These are phyloP conservation scores for Metschnikowia chrysomelidarum DNA, from an alignment of 805 yeast species.

Conservation along the genomic window DNA sequence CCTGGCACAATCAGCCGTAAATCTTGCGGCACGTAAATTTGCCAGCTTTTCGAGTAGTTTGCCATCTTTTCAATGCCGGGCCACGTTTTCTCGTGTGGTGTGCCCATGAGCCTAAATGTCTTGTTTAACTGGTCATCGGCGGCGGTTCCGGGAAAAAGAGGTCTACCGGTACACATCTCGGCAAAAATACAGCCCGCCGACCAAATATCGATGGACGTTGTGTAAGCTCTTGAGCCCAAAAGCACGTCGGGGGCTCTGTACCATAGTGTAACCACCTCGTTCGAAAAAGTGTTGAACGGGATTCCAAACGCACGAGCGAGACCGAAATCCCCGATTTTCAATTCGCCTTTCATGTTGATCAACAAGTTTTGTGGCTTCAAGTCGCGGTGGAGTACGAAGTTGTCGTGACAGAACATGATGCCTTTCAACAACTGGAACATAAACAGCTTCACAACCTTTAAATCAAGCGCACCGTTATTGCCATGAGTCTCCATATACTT, in stretches of 20 bases:
- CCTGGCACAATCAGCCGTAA: constrained; percentile 65
- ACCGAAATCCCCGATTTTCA: constrained; percentile 95
- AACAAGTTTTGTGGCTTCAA: constrained; percentile 93
- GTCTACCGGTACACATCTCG: constrained; percentile 98
- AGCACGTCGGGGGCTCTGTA: constrained; percentile 97
- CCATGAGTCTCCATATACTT: constrained; percentile 92
- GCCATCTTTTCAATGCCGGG: constrained; percentile 93
- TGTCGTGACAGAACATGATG: constrained; percentile 82
- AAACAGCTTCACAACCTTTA: constrained; percentile 76
- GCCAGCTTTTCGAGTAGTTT: constrained; percentile 82
- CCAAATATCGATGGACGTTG: constrained; percentile 98
- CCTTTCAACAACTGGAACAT: constrained; percentile 94
- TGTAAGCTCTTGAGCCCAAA: constrained; percentile 90
- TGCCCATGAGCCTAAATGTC: constrained; percentile 92
- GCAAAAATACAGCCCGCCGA: constrained; percentile 98
- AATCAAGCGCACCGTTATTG: constrained; percentile 67
- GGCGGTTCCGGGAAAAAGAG: constrained; percentile 92
- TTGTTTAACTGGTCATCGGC: constrained; percentile 93
- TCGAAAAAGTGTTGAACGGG: constrained; percentile 95
- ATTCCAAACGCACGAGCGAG: constrained; percentile 97
- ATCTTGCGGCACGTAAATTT: constrained; percentile 86
- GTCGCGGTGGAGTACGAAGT: constrained; percentile 79
- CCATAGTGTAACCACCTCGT: constrained; percentile 98
- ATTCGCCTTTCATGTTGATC: constrained; percentile 84
- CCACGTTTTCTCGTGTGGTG: constrained; percentile 96